A percentile compares a stretch with the other conserved stretches of the same genome.
phyloP scores from a whole-genome alignment of 192 early-diverging fungal species.

The Linnemannia schmuckeri region DNA sequence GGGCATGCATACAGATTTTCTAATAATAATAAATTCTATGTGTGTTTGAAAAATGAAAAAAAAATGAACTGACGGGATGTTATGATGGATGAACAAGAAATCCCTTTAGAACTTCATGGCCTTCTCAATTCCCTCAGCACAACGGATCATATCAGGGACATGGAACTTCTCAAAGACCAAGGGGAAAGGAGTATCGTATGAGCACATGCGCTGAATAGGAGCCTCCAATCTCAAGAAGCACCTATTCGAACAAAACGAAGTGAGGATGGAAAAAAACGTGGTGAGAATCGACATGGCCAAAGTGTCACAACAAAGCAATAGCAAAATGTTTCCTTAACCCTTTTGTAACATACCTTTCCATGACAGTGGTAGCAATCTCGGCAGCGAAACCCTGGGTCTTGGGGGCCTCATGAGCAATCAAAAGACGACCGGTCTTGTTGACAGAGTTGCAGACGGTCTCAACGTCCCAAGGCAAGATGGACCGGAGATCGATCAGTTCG shows the following conservation, averaged over 20 bases:
- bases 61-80: not conserved
- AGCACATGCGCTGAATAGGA: slow-evolving; percentile 85
- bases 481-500: slow-evolving; percentile 94
- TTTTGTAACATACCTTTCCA: slow-evolving; percentile 76
- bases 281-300: not conserved
- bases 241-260: slow-evolving; percentile 24
- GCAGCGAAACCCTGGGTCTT: slow-evolving; percentile 90
- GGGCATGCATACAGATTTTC: too few species aligned
- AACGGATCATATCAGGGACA: slow-evolving; percentile 86
- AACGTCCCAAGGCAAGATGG: slow-evolving; percentile 92
- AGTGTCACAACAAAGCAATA: not conserved
- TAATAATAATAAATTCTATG: too few species aligned
- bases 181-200: slow-evolving; percentile 85
- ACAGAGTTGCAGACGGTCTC: slow-evolving; percentile 93
- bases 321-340: too few species aligned
- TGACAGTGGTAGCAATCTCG: slow-evolving; percentile 89
- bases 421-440: slow-evolving; percentile 91
- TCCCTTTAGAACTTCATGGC: slow-evolving; percentile 75
- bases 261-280: too few species aligned
- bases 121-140: slow-evolving; percentile 90
- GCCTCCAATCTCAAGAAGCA: slow-evolving; percentile 94
- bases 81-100: too few species aligned
- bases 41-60: not conserved
- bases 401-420: slow-evolving; percentile 96
- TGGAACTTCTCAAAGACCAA: slow-evolving; percentile 95